Conservation (phyloP, 1,139 yeast species). For the Geotrichum cucujoidarum region DNA sequence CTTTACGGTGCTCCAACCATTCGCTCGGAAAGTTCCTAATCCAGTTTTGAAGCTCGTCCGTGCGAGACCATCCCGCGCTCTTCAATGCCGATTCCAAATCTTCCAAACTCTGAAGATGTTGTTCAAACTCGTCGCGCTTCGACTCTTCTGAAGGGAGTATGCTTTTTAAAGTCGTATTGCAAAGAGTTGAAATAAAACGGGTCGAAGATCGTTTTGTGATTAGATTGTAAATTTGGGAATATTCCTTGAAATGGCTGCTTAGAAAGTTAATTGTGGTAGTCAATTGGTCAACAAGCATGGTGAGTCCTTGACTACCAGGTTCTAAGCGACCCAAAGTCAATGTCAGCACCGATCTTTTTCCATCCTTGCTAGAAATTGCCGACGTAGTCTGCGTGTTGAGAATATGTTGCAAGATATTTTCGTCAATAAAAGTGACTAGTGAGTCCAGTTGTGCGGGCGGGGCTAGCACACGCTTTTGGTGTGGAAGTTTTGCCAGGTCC, state of each 20-base stretch:
- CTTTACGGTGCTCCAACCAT: slow-evolving; percentile 27
- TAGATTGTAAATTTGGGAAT: slow-evolving; percentile 20
- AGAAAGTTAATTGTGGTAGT: slow-evolving; percentile 25
- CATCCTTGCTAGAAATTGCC: slow-evolving; percentile 15
- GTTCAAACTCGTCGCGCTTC: slow-evolving; percentile 26
- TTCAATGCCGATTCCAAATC: slow-evolving; percentile 12
- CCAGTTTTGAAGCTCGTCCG: slow-evolving; percentile 28
- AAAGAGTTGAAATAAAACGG: slow-evolving; percentile 23
- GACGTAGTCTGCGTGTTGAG: slow-evolving; percentile 20
- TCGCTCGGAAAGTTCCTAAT: slow-evolving; percentile 25
- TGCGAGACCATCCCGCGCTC: slow-evolving; percentile 20
- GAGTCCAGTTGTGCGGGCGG: slow-evolving; percentile 23
- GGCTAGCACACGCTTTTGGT: slow-evolving; percentile 10
- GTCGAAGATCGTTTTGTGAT: slow-evolving; percentile 28
- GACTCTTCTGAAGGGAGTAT: slow-evolving; percentile 26
- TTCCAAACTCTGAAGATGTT: slow-evolving; percentile 22
- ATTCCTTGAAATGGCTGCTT: slow-evolving; percentile 19
- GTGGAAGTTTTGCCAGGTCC: slow-evolving; percentile 19
- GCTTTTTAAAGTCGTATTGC: slow-evolving; percentile 24
- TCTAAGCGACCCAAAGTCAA: not conserved
- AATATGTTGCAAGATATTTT: slow-evolving; percentile 24
- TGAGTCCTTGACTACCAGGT: slow-evolving; percentile 8
- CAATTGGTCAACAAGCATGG: slow-evolving; percentile 21
- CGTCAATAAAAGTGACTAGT: slow-evolving; percentile 25
- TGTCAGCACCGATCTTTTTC: not conserved